phyloP scores from a whole-genome alignment of 139 green algal species.

The Mychonastes homosphaera region DNA sequence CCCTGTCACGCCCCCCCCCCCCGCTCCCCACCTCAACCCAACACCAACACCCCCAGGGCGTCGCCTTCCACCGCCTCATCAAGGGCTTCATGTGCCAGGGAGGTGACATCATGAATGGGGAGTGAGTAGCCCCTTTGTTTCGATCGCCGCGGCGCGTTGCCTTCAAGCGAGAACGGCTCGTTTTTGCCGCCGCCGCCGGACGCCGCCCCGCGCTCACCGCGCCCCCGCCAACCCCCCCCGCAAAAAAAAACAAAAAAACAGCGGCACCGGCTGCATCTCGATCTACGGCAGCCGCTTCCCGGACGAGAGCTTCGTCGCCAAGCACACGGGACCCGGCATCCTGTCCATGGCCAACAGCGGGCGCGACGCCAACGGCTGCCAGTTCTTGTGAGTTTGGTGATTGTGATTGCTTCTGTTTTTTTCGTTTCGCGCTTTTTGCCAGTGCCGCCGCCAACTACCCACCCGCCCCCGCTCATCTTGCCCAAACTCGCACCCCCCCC shows the following conservation, averaged over 20 bases:
- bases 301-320: conserved; percentile 90
- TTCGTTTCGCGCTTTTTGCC: not conserved
- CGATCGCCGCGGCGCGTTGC: no score
- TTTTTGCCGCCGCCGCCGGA: no score
- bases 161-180: no score
- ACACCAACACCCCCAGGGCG: conserved; percentile 25
- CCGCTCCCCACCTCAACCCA: not conserved
- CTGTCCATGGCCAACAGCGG: conserved; percentile 69
- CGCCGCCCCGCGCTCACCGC: no score
- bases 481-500: no score
- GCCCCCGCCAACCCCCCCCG: no score
- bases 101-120: conserved; percentile 83
- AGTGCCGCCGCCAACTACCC: no score
- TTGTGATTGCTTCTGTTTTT: not conserved
- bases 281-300: conserved; percentile 93
- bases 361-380: conserved; percentile 12
- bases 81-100: conserved; percentile 96
- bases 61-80: conserved; percentile 91
- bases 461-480: no score
- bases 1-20: not conserved
- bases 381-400: not conserved
- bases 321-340: conserved; percentile 90
- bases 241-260: no score
- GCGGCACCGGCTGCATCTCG: conserved; percentile 79
- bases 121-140: no score